Conservation (phyloP, 139 green algal species). For the Ostreobium quekettii region DNA sequence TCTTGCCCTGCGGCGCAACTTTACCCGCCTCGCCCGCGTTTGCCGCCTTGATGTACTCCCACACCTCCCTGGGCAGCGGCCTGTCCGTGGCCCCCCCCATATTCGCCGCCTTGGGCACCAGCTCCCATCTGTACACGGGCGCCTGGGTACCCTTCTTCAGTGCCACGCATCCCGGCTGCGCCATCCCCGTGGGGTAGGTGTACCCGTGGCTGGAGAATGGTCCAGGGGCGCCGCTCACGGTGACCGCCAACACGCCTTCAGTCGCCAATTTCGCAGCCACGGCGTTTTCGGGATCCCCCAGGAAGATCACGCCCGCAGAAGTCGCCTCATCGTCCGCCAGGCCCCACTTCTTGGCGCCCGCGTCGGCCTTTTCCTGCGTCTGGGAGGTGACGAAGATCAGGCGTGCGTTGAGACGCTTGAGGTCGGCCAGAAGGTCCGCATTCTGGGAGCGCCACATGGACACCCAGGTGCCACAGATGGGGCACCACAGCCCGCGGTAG, state of each 20-base stretch:
- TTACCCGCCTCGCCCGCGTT: too few relatives aligned
- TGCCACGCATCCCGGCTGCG: not conserved
- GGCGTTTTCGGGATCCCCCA: not conserved
- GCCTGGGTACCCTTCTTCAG: not conserved
- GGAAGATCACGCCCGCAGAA: not conserved
- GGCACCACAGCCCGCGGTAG: not conserved
- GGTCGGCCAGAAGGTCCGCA: too few relatives aligned
- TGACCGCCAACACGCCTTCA: not conserved
- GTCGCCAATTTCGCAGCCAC: not conserved
- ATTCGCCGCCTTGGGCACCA: not conserved
- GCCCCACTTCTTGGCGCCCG: not conserved
- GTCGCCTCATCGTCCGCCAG: not conserved
- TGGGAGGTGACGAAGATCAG: not conserved
- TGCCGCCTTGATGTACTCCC: not conserved
- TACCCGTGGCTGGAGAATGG: not conserved
- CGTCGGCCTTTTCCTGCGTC: not conserved
- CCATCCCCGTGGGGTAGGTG: not conserved
- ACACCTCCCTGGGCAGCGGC: not conserved
- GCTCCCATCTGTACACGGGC: not conserved
- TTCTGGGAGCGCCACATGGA: not conserved
- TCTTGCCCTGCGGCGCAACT: too few relatives aligned
- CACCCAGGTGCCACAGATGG: not conserved
- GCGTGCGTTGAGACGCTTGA: not conserved
- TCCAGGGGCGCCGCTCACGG: not conserved
- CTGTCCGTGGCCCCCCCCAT: not conserved